A percentile compares a stretch with the other conserved stretches of the same genome.
Evolutionary conservation across 1,284 basidiomycete species (phyloP).

Genomic region (Cryptococcus amylolentus): DNA sequence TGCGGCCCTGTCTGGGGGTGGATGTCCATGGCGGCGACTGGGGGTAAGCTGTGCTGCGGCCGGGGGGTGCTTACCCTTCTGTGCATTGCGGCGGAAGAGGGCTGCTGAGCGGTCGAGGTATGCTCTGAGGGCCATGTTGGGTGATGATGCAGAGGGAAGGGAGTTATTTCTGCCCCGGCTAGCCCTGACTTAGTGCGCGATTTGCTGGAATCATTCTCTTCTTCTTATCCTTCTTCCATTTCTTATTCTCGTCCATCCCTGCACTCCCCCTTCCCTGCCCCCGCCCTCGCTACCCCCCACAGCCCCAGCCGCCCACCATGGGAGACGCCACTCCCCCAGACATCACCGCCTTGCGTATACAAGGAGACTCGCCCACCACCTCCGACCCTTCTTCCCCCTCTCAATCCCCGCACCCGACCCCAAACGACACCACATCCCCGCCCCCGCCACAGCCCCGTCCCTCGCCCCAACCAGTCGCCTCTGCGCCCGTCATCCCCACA

Average conservation of each 20-base stretch:
- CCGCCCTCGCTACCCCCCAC: not conserved
- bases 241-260: not conserved
- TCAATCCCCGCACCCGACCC: slow-evolving; percentile 5
- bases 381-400: slow-evolving; percentile 8
- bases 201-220: no score
- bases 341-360: not conserved
- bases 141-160: not conserved
- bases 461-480: slow-evolving; percentile 5
- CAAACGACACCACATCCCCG: slow-evolving; percentile 9
- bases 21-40: slow-evolving; percentile 38
- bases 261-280: not conserved
- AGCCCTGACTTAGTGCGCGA: no score
- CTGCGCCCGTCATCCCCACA: slow-evolving; percentile 1
- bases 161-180: not conserved
- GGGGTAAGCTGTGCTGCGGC: not conserved
- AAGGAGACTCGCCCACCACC: not conserved
- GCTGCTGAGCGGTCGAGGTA: slow-evolving; percentile 41
- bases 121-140: slow-evolving; percentile 31
- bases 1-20: slow-evolving; percentile 22
- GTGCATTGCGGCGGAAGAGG: slow-evolving; percentile 34
- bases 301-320: not conserved
- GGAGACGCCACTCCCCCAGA: not conserved
- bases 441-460: not conserved
- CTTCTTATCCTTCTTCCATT: not conserved
- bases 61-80: slow-evolving; percentile 24